A percentile compares a stretch with the other conserved stretches of the same genome.
Conservation (phyloP, 2,329 filamentous ascomycete species). For the Talaromyces sp. region DNA sequence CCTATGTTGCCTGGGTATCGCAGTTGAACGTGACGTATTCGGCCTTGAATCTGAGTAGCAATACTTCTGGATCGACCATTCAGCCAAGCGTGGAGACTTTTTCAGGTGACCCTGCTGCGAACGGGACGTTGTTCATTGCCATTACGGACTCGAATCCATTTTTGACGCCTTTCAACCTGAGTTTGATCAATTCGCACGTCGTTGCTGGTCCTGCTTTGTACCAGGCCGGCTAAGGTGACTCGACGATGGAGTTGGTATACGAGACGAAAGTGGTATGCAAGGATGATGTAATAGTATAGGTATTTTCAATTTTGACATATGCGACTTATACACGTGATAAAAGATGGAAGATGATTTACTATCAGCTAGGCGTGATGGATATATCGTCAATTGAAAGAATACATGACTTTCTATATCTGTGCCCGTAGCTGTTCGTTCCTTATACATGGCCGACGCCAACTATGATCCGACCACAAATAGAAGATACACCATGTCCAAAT, state of each 20-base stretch:
- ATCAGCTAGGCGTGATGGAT: background rate
- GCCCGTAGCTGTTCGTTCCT: background rate
- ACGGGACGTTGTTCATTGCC: constrained; percentile 75
- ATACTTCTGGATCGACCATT: constrained; percentile 60
- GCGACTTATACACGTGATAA: background rate
- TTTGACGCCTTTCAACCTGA: constrained; percentile 73
- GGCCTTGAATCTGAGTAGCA: constrained; percentile 48
- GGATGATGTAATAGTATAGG: background rate
- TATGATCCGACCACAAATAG: too few relatives aligned
- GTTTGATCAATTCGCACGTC: constrained; percentile 70
- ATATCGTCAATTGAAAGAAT: background rate
- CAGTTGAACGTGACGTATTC: constrained; percentile 75
- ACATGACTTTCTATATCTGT: background rate
- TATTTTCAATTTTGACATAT: background rate
- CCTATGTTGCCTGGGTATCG: constrained; percentile 70
- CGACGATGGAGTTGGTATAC: background rate
- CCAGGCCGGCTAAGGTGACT: constrained; percentile 64
- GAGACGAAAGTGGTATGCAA: background rate
- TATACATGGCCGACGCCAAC: background rate
- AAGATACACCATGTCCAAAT: too few relatives aligned
- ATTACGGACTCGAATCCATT: constrained; percentile 66
- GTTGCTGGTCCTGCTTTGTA: constrained; percentile 68
- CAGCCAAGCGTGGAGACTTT: constrained; percentile 70
- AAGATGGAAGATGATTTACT: too few relatives aligned
- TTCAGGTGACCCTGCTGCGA: constrained; percentile 64